These are phyloP conservation scores for Sarocladium kiliense DNA, from an alignment of 2,329 filamentous ascomycete species.

Conservation along the genomic window DNA sequence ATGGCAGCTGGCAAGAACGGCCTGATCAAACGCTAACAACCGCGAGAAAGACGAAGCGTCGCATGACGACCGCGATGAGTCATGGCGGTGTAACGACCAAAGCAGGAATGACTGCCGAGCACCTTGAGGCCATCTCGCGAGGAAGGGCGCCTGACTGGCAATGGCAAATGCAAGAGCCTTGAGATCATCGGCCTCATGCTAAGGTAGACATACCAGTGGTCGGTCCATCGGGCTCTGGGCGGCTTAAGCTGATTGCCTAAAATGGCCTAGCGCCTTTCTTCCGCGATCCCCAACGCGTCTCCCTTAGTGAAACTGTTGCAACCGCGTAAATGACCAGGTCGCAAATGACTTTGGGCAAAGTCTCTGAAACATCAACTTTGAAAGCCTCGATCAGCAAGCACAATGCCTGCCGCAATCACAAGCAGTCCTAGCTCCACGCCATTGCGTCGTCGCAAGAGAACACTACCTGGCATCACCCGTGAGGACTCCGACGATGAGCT, in stretches of 20 bases:
- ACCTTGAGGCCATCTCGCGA: no score
- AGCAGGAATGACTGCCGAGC: no score
- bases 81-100: no score
- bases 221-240: no score
- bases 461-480: slow-evolving; percentile 38
- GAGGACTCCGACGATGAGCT: slow-evolving; percentile 90
- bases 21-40: no score
- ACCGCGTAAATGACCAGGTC: slow-evolving; percentile 11
- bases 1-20: no score
- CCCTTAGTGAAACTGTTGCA: not conserved
- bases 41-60: no score
- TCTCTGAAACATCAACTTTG: not conserved
- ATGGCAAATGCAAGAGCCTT: no score
- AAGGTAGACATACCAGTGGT: no score
- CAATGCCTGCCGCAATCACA: not conserved
- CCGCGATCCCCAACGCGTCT: slow-evolving; percentile 12
- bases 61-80: no score
- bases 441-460: slow-evolving; percentile 1
- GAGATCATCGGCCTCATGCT: no score
- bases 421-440: not conserved
- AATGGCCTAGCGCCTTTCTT: not conserved
- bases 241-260: not conserved
- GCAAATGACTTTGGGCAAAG: not conserved
- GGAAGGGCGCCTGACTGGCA: no score
- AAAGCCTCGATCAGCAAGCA: not conserved